These are phyloP conservation scores for Medicago arabica DNA, from an alignment of 306 rosid genomes.

Conservation along the genomic window DNA sequence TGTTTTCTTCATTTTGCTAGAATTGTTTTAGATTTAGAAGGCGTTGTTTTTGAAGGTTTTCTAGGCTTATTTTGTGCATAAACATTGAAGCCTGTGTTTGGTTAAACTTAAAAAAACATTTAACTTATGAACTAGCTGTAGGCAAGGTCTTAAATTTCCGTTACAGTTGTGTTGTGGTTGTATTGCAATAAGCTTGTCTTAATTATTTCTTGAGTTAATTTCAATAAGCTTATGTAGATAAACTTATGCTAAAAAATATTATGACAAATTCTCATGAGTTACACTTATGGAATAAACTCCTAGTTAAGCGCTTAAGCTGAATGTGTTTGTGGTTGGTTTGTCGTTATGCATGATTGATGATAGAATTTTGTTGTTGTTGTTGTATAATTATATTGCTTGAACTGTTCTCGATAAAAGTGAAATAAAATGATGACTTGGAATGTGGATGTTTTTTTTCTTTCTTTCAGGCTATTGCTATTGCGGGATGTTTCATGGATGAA, in stretches of 20 bases:
- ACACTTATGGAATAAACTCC: background rate
- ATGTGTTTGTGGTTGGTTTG: background rate
- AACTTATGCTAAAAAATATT: background rate
- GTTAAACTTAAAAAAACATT: constrained; percentile 2
- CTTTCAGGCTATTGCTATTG: constrained; percentile 90
- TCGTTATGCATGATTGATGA: background rate
- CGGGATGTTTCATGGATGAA: constrained; percentile 81
- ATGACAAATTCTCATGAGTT: background rate
- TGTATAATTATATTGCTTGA: background rate
- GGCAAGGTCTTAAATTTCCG: background rate
- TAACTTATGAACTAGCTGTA: background rate
- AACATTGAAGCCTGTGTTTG: constrained; percentile 1
- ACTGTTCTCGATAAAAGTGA: background rate
- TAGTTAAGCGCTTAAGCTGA: background rate
- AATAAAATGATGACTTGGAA: constrained; percentile 6
- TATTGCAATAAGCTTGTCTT: too few relatives aligned
- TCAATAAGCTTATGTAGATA: constrained; percentile 5
- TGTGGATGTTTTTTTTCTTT: constrained; percentile 8
- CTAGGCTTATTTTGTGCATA: background rate
- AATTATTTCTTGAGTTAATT: too few relatives aligned
- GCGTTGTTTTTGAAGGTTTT: background rate
- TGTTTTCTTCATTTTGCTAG: background rate
- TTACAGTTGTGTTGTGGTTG: background rate
- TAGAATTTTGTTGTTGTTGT: background rate
- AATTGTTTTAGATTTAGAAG: background rate